Conservation (phyloP, 768 basidiomycete genomes). For the Termitomyces heimii region DNA sequence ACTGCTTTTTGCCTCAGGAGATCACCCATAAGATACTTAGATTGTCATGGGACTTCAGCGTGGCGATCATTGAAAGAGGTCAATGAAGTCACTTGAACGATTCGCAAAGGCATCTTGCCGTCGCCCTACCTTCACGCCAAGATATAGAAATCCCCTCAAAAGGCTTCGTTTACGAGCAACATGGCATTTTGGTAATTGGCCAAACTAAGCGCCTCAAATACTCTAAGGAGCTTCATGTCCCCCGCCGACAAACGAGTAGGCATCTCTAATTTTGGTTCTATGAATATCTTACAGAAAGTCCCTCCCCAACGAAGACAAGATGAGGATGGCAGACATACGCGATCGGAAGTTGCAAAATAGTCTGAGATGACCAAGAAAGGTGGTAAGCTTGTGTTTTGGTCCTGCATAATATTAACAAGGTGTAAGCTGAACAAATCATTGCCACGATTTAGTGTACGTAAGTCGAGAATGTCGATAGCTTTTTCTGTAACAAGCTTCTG, state of each 20-base stretch:
- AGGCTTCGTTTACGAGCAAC: conserved; percentile 73
- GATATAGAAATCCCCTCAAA: conserved; percentile 72
- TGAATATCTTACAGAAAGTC: neutral
- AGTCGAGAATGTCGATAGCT: conserved; percentile 60
- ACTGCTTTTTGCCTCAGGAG: conserved; percentile 77
- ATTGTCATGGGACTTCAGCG: neutral
- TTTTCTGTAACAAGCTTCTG: conserved; percentile 15
- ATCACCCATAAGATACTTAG: conserved; percentile 84
- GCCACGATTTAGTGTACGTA: neutral
- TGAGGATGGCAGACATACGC: conserved; percentile 40
- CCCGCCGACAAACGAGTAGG: conserved; percentile 73
- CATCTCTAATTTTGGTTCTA: conserved; percentile 61
- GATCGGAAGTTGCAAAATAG: conserved; percentile 93
- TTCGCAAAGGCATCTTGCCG: conserved; percentile 87
- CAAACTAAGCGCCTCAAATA: conserved; percentile 77
- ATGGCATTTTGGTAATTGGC: conserved; percentile 80
- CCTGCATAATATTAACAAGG: conserved; percentile 6
- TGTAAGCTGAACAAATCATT: too few relatives aligned
- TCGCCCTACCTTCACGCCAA: conserved; percentile 66
- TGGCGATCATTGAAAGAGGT: neutral
- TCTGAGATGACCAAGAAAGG: conserved; percentile 88
- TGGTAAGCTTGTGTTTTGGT: conserved; percentile 76
- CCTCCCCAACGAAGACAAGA: neutral
- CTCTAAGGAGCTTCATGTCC: conserved; percentile 76
- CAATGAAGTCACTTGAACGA: conserved; percentile 76